Percentiles rank a stretch among this genome's conserved stretches.
Conservation (phyloP, 1,284 basidiomycete genomes). For the Ceratobasidium sp. region DNA sequence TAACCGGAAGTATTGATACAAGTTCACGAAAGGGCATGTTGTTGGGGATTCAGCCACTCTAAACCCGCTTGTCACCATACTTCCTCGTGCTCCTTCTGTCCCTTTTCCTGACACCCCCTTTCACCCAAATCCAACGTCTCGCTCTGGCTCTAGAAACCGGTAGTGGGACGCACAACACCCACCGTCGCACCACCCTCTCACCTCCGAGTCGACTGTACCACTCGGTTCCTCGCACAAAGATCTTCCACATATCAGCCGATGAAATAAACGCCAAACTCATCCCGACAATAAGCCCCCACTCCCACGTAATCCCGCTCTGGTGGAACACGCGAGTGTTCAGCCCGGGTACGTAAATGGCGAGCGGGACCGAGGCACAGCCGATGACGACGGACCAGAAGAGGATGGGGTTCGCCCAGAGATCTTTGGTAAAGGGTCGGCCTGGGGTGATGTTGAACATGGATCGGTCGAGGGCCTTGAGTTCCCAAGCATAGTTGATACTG, state of each 20-base stretch:
- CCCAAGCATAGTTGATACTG: conserved; percentile 26
- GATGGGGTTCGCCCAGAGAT: conserved; percentile 65
- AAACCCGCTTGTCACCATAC: conserved; percentile 35
- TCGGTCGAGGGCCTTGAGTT: conserved; percentile 43
- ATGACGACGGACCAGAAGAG: conserved; percentile 63
- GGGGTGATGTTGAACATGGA: conserved; percentile 44
- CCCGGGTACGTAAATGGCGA: no score
- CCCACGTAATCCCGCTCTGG: no score
- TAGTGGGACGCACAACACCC: conserved; percentile 25
- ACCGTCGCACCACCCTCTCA: conserved; percentile 41
- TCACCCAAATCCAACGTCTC: conserved; percentile 32
- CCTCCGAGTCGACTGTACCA: conserved; percentile 32
- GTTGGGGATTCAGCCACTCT: background rate
- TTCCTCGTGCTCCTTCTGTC: background rate
- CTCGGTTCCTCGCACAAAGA: conserved; percentile 26
- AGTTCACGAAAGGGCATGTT: conserved; percentile 12
- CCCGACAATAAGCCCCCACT: no score
- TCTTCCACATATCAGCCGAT: conserved; percentile 41
- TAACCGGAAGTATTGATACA: conserved; percentile 37
- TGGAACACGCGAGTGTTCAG: no score
- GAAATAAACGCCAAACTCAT: conserved; percentile 35
- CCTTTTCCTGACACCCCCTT: conserved; percentile 18
- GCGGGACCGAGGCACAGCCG: no score
- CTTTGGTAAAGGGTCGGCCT: conserved; percentile 54
- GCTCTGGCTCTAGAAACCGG: background rate